phyloP scores from a whole-genome alignment of 2,329 filamentous ascomycete genomes.

The Ilyonectria sp. region DNA sequence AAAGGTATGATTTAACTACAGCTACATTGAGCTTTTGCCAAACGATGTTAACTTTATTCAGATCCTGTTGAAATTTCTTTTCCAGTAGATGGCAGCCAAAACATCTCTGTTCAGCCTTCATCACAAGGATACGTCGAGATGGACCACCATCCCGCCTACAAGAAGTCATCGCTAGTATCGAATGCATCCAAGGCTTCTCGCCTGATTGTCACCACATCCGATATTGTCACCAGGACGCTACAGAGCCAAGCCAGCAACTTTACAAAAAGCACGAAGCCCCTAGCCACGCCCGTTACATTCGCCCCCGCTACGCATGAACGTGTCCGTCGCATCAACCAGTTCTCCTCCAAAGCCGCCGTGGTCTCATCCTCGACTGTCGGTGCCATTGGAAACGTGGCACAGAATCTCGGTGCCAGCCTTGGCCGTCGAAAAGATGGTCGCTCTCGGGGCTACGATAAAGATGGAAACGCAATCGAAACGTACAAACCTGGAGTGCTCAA shows the following conservation, averaged over 20 bases:
- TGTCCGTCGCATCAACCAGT: constrained; percentile 90
- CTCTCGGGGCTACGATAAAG: constrained; percentile 75
- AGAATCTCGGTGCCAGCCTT: constrained; percentile 87
- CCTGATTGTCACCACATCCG: constrained; percentile 90
- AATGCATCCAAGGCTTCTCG: constrained; percentile 91
- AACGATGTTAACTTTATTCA: constrained; percentile 33
- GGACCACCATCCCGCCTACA: constrained; percentile 91
- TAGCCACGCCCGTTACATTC: constrained; percentile 88
- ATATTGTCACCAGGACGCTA: constrained; percentile 83
- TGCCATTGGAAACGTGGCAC: constrained; percentile 85
- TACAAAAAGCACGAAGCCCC: constrained; percentile 84
- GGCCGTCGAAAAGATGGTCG: constrained; percentile 68
- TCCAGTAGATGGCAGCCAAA: constrained; percentile 75
- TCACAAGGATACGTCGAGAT: constrained; percentile 81
- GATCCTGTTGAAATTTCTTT: constrained; percentile 87
- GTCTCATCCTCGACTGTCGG: constrained; percentile 90
- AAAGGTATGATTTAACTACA: constrained; percentile 76
- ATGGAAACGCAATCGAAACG: constrained; percentile 73
- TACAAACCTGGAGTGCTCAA: constrained; percentile 96
- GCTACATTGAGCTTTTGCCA: too few relatives aligned
- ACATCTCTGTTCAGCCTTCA: constrained; percentile 77
- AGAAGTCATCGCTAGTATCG: constrained; percentile 87
- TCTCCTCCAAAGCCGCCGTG: constrained; percentile 84
- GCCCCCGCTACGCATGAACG: constrained; percentile 86
- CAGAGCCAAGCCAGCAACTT: constrained; percentile 85